phyloP scores from a whole-genome alignment of 202 grass and related monocot species.

The Carex arenaria region DNA sequence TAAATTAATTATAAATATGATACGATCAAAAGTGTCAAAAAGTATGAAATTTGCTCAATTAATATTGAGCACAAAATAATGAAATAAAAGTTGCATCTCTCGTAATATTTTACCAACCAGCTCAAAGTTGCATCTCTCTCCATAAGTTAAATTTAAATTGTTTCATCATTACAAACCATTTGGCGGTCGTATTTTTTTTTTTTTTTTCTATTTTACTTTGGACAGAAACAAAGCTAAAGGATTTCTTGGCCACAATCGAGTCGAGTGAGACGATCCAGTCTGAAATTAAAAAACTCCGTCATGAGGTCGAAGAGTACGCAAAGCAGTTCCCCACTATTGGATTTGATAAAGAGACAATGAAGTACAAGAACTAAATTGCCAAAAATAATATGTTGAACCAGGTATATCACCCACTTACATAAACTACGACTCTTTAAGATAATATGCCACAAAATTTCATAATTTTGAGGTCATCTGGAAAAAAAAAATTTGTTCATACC shows the following conservation, averaged over 20 bases:
- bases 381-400: constrained; percentile 16
- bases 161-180: background rate
- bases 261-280: constrained; percentile 60
- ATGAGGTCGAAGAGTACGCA: constrained; percentile 83
- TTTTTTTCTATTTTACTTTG: constrained; percentile 32
- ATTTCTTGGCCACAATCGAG: constrained; percentile 81
- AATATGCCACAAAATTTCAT: background rate
- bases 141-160: no score
- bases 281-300: constrained; percentile 83
- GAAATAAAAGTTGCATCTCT: no score
- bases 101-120: no score
- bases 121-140: no score
- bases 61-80: no score
- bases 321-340: constrained; percentile 98
- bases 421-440: background rate
- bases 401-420: constrained; percentile 21
- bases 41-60: no score
- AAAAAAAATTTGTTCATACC: background rate
- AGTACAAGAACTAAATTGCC: constrained; percentile 65
- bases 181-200: background rate
- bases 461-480: background rate
- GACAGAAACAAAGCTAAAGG: constrained; percentile 81
- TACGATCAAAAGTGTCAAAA: no score
- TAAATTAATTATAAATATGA: no score
- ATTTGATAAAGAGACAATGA: constrained; percentile 97